Percentiles rank a stretch among this genome's conserved stretches.
Conservation (phyloP, 2,329 filamentous ascomycete genomes). For the Aspergillus brasiliensis region DNA sequence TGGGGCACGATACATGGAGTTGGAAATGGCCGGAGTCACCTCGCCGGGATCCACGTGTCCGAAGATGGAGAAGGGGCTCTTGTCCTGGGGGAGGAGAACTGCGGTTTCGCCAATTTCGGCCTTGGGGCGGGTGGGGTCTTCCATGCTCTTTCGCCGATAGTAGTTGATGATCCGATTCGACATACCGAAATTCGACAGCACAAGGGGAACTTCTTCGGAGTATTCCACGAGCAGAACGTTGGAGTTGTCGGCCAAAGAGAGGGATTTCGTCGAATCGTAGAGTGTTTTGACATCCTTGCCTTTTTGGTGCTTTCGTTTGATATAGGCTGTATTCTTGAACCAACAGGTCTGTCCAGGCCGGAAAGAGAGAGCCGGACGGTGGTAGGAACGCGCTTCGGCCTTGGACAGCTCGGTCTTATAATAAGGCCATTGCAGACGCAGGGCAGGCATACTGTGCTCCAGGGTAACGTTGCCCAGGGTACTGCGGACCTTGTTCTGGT, state of each 20-base stretch:
- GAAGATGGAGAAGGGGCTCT: slow-evolving; percentile 93
- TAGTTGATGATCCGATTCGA: slow-evolving; percentile 95
- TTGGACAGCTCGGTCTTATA: slow-evolving; percentile 82
- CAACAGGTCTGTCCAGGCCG: slow-evolving; percentile 68
- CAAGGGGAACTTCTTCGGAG: slow-evolving; percentile 87
- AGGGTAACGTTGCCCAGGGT: slow-evolving; percentile 89
- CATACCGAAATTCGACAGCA: slow-evolving; percentile 97
- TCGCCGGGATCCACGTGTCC: slow-evolving; percentile 90
- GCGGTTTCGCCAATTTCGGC: slow-evolving; percentile 84
- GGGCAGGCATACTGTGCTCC: slow-evolving; percentile 89
- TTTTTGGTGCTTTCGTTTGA: slow-evolving; percentile 82
- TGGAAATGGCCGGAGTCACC: slow-evolving; percentile 86
- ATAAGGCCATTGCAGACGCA: slow-evolving; percentile 92
- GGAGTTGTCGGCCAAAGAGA: slow-evolving; percentile 87
- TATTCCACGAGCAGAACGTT: slow-evolving; percentile 89
- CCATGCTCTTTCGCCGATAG: slow-evolving; percentile 80
- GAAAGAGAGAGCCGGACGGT: slow-evolving; percentile 77
- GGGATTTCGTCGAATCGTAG: slow-evolving; percentile 76
- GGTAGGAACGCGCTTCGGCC: slow-evolving; percentile 76
- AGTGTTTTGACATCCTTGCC: slow-evolving; percentile 76
- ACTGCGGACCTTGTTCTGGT: slow-evolving; percentile 91
- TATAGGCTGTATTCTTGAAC: slow-evolving; percentile 70
- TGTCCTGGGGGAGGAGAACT: slow-evolving; percentile 87
- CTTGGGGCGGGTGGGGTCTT: slow-evolving; percentile 76
- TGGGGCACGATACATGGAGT: slow-evolving; percentile 91